These are phyloP conservation scores for Aureobasidium leucospermi DNA, from an alignment of 2,329 filamentous ascomycete species.

Conservation along the genomic window DNA sequence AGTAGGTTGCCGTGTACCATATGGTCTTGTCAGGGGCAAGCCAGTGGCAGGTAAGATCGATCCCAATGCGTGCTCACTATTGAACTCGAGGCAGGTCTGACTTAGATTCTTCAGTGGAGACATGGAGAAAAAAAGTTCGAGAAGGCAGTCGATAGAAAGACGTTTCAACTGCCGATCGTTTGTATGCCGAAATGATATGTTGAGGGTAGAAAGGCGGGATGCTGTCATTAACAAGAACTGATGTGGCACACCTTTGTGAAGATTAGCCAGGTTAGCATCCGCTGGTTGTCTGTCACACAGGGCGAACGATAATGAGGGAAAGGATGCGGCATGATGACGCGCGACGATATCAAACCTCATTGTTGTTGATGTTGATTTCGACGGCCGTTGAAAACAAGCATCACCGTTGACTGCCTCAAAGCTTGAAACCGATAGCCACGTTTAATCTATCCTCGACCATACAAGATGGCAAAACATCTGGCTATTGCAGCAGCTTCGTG, in stretches of 20 bases:
- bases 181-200: neutral
- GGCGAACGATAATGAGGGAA: too few relatives aligned
- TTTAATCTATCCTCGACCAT: neutral
- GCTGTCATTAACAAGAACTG: too few relatives aligned
- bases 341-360: too few relatives aligned
- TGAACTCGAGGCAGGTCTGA: neutral
- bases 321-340: too few relatives aligned
- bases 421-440: slow-evolving; percentile 6
- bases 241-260: too few relatives aligned
- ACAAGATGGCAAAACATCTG: neutral
- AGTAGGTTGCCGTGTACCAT: neutral
- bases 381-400: slow-evolving; percentile 1
- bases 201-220: too few relatives aligned
- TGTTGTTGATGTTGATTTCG: neutral
- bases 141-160: slow-evolving; percentile 7
- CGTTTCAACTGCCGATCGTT: slow-evolving; percentile 2
- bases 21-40: neutral
- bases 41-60: neutral
- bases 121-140: neutral
- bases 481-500: neutral
- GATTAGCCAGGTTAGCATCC: too few relatives aligned
- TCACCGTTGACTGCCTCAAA: neutral
- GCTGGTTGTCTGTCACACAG: too few relatives aligned
- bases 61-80: slow-evolving; percentile 1
- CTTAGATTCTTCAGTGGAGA: neutral